Base-by-base conservation (phyloP, 352 stramenopile genomes). In the Phytopythium aichiense region DNA sequence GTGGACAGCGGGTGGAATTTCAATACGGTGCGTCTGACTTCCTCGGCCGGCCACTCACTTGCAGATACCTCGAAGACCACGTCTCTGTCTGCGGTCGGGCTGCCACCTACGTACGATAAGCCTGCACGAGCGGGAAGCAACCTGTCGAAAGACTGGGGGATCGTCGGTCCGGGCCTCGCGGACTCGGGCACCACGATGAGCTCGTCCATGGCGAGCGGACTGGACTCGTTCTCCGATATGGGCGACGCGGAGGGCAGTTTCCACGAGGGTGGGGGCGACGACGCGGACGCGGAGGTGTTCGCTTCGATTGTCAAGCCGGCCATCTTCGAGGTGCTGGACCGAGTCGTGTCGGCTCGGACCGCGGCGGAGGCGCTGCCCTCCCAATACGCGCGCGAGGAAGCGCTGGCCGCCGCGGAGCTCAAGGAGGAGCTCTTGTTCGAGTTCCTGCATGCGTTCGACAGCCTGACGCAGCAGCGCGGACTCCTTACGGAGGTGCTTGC, bases 341-440 rank as follows among this genome's bases (percentile, higher is more conserved):
- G 76, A 33, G 65, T 79, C 28, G 35, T 87, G 20, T 71, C 81
- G 55, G 66, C 73, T 52, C 40, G 56, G 40, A 56, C 56, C 15
- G 64, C 51, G 46, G 54, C 66, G 28, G 66, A 77, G 33, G 53
- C 56, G 61, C 25, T 54, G 30, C 35, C 55, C 3, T 55, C 59
- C 5, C 37, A 15, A 18, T 42, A 65, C 9, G 60, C 58, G 18
- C 37, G 59, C 9, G 67, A 66, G n/a, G 60, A 66, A 55, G 70
- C 57, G 33, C 46, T 68, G 20, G 66, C 59, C 8, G 74, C 80
- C 15, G 71, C 72, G 15, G 82, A 90, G 37, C 56, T 68, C 12
- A 73, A 76, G 62, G 82, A 95, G 48, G 83, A 92, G 56, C 58
- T 89, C 35, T 65, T 95, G 3, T 87, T 95, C 48, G 84, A 95